Percentiles rank a stretch among this genome's conserved stretches.
Evolutionary conservation across 2,329 filamentous ascomycete species (phyloP).

Genomic region (Apiospora phragmitis): DNA sequence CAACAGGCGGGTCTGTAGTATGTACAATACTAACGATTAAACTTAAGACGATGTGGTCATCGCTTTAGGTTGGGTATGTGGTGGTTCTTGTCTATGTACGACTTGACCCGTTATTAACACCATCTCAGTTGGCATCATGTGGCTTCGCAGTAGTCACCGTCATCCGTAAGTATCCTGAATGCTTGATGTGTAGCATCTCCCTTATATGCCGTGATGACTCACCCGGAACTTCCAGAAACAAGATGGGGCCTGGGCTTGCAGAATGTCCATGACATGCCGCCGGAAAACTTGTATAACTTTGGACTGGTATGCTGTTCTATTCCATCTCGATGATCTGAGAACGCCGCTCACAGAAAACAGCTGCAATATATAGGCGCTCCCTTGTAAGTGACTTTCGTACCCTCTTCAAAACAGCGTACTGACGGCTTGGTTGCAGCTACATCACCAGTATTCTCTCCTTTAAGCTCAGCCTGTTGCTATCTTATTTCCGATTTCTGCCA

Average conservation of each 20-base stretch:
- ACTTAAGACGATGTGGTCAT: conserved; percentile 33
- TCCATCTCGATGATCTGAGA: neutral
- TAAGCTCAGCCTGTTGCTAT: conserved; percentile 46
- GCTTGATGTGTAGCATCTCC: neutral
- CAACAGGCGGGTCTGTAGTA: too few relatives aligned
- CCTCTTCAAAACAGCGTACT: too few relatives aligned
- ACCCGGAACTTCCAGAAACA: conserved; percentile 35
- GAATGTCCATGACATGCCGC: conserved; percentile 36
- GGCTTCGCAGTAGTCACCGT: conserved; percentile 37
- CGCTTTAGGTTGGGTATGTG: conserved; percentile 29
- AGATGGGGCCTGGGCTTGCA: conserved; percentile 43
- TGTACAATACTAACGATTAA: conserved; percentile 9
- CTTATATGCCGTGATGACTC: neutral
- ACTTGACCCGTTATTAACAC: neutral
- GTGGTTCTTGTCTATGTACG: neutral
- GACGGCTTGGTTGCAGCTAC: conserved; percentile 31
- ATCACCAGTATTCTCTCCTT: conserved; percentile 45
- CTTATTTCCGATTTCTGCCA: conserved; percentile 46
- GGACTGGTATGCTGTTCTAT: conserved; percentile 29
- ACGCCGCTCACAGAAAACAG: neutral
- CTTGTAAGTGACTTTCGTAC: conserved; percentile 32
- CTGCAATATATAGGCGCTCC: conserved; percentile 42
- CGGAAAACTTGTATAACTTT: conserved; percentile 39
- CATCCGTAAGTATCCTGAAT: conserved; percentile 33
- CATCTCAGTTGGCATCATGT: conserved; percentile 23